These are phyloP conservation scores for Candida maesae DNA, from an alignment of 805 yeast genomes.

Conservation along the genomic window DNA sequence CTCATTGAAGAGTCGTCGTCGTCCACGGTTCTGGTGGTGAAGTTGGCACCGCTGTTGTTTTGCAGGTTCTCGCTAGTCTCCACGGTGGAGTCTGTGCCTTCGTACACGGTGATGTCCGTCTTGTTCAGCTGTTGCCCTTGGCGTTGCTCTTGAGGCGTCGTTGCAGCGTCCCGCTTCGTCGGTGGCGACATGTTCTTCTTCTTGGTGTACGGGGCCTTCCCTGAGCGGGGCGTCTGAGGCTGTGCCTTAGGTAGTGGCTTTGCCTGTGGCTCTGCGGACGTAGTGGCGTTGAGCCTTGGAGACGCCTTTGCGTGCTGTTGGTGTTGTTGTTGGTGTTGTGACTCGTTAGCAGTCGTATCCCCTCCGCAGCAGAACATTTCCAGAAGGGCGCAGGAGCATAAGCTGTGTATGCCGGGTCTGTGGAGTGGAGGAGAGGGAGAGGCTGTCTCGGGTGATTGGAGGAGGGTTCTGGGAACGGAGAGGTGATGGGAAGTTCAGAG, in stretches of 20 bases:
- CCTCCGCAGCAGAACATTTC: slow-evolving; percentile 11
- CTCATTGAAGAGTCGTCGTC: slow-evolving; percentile 4
- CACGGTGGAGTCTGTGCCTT: slow-evolving; percentile 27
- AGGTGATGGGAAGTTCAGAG: no score
- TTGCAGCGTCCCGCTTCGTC: no score
- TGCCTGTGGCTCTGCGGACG: not conserved
- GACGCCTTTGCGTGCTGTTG: no score
- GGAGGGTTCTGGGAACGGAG: no score
- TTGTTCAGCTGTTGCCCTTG: slow-evolving; percentile 14
- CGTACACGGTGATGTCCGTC: slow-evolving; percentile 27
- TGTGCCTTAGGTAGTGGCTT: not conserved
- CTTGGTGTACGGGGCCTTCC: no score
- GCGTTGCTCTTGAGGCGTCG: no score
- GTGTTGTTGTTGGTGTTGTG: not conserved
- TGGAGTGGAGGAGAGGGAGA: no score
- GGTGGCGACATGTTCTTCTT: not conserved
- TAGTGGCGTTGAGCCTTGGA: not conserved
- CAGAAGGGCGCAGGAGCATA: not conserved
- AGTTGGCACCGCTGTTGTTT: slow-evolving; percentile 4
- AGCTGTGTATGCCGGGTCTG: not conserved
- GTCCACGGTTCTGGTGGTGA: slow-evolving; percentile 8
- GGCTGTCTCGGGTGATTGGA: no score
- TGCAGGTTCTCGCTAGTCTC: slow-evolving; percentile 11
- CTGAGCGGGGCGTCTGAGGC: no score
- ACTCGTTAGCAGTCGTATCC: slow-evolving; percentile 2